Evolutionary conservation across 352 stramenopile species (phyloP).

Genomic region (Phytophthora pluvialis): DNA sequence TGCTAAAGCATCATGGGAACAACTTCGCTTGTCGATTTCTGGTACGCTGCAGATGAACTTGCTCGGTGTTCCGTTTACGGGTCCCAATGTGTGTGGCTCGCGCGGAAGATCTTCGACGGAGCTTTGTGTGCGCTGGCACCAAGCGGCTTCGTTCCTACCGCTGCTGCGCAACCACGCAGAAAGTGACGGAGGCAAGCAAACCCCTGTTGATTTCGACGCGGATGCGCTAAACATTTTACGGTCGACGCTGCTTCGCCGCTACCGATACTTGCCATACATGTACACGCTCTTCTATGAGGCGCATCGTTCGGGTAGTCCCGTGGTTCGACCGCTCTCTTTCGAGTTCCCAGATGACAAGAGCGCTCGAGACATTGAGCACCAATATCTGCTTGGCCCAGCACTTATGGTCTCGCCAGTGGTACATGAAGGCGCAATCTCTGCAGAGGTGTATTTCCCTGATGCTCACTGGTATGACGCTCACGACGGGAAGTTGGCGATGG

Average conservation of each 20-base stretch:
- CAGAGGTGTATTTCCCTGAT: constrained; percentile 69
- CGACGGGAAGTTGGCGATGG: constrained; percentile 48
- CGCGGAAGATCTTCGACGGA: constrained; percentile 55
- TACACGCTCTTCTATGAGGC: constrained; percentile 84
- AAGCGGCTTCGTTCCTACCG: constrained; percentile 79
- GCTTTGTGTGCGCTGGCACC: constrained; percentile 85
- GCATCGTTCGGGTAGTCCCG: constrained; percentile 45
- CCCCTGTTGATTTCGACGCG: constrained; percentile 72
- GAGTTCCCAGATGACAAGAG: constrained; percentile 66
- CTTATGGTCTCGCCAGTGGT: constrained; percentile 86
- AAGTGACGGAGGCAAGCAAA: constrained; percentile 44
- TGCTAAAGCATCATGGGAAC: constrained; percentile 71
- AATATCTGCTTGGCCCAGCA: constrained; percentile 76
- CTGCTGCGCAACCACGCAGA: constrained; percentile 81
- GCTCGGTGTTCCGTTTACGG: constrained; percentile 72
- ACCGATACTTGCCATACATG: constrained; percentile 83
- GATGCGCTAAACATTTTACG: constrained; percentile 72
- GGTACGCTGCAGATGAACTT: constrained; percentile 81
- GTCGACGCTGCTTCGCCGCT: constrained; percentile 64
- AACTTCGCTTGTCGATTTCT: constrained; percentile 77
- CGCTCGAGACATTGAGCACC: constrained; percentile 51
- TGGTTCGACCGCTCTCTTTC: constrained; percentile 64
- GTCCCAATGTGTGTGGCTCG: constrained; percentile 72
- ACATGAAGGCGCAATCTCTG: constrained; percentile 61
- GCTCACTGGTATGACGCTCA: constrained; percentile 73